phyloP scores from a whole-genome alignment of 371 early-diverging fungal species.

The Mortierella sp. region DNA sequence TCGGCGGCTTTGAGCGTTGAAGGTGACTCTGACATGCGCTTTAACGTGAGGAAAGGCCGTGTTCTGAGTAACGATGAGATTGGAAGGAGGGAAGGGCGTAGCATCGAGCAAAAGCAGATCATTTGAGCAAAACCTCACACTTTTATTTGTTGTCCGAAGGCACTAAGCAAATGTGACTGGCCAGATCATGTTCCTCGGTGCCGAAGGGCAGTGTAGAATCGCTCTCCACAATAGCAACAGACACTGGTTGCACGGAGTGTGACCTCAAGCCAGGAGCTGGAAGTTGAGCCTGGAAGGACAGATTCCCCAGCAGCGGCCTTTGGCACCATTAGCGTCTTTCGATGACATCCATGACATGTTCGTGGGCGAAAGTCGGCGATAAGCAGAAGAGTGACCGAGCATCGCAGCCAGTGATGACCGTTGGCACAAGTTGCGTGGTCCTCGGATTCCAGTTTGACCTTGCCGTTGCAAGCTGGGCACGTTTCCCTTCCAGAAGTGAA shows the following conservation, averaged over 20 bases:
- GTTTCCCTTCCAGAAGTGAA: slow-evolving; percentile 27
- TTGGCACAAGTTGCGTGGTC: slow-evolving; percentile 18
- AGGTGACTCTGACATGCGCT: slow-evolving; percentile 21
- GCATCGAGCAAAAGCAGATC: slow-evolving; percentile 20
- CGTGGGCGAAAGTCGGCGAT: slow-evolving; percentile 45
- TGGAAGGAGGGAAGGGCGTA: slow-evolving; percentile 18
- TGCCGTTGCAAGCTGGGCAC: slow-evolving; percentile 43
- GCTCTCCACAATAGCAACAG: slow-evolving; percentile 41
- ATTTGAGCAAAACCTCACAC: background rate
- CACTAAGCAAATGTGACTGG: slow-evolving; percentile 13
- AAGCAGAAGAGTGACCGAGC: slow-evolving; percentile 29
- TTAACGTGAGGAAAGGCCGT: slow-evolving; percentile 1
- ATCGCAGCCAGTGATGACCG: slow-evolving; percentile 38
- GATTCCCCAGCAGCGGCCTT: background rate
- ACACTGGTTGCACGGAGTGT: slow-evolving; percentile 17
- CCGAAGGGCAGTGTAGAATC: slow-evolving; percentile 24
- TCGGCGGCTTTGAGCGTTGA: slow-evolving; percentile 8
- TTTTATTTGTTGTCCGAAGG: slow-evolving; percentile 14
- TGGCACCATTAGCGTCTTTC: slow-evolving; percentile 31
- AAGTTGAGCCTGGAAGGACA: background rate
- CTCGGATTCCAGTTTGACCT: slow-evolving; percentile 21
- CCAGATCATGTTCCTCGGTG: slow-evolving; percentile 9
- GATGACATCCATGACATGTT: slow-evolving; percentile 35
- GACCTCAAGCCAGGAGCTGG: slow-evolving; percentile 25
- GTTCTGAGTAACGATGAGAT: slow-evolving; percentile 4